Conservation (phyloP, 1,284 basidiomycete genomes). For the Trichosporon asahii region DNA sequence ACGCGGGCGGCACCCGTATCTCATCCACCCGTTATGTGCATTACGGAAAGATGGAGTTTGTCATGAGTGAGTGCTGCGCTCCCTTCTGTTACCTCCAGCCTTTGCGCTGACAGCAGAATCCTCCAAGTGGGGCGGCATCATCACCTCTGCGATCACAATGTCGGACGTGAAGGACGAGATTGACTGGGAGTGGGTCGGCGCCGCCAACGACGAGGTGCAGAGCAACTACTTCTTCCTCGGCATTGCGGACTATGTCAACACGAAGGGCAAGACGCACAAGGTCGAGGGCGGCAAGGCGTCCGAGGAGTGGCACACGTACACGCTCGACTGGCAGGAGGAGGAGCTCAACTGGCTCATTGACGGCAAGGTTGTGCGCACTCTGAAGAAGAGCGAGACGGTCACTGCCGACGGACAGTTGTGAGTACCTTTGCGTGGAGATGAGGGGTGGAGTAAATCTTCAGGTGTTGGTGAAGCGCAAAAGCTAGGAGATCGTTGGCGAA, state of each 20-base stretch:
- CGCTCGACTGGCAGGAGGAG: slow-evolving; percentile 75
- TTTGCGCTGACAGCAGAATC: slow-evolving; percentile 44
- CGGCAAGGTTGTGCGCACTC: slow-evolving; percentile 64
- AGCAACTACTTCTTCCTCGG: slow-evolving; percentile 69
- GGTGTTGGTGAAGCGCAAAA: no score
- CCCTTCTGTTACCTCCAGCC: no score
- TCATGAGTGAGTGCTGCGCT: slow-evolving; percentile 54
- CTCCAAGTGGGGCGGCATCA: slow-evolving; percentile 63
- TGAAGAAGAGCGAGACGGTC: slow-evolving; percentile 62
- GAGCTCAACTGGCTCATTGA: slow-evolving; percentile 66
- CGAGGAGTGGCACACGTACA: slow-evolving; percentile 69
- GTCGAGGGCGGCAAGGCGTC: slow-evolving; percentile 61
- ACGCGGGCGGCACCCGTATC: slow-evolving; percentile 62
- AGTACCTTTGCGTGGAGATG: slow-evolving; percentile 13
- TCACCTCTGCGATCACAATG: slow-evolving; percentile 82
- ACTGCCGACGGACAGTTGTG: slow-evolving; percentile 50
- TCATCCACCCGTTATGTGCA: slow-evolving; percentile 75
- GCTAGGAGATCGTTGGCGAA: no score
- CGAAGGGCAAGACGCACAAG: slow-evolving; percentile 46
- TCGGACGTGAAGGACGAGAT: slow-evolving; percentile 77
- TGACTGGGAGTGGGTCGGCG: slow-evolving; percentile 65
- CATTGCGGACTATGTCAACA: slow-evolving; percentile 55
- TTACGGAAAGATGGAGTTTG: slow-evolving; percentile 72
- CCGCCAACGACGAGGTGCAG: slow-evolving; percentile 62
- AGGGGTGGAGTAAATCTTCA: no score